Evolutionary conservation across 192 early-diverging fungal genomes (phyloP).

Genomic region (Backusella sp.): DNA sequence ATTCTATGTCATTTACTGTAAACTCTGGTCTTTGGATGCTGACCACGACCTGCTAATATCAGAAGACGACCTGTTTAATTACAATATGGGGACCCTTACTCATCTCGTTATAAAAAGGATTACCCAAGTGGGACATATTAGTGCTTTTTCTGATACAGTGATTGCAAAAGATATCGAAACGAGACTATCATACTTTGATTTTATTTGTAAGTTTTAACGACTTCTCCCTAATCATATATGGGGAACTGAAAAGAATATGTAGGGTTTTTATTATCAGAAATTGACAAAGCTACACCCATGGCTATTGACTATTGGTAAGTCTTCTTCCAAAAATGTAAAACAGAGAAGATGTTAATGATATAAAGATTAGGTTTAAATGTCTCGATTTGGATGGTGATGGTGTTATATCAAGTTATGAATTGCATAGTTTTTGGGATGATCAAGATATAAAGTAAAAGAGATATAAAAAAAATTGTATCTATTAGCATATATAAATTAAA

Average conservation of each 20-base stretch:
- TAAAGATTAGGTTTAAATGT: slow-evolving; percentile 85
- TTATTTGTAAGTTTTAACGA: slow-evolving; percentile 32
- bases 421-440: slow-evolving; percentile 85
- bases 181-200: slow-evolving; percentile 36
- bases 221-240: neutral
- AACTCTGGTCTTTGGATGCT: slow-evolving; percentile 92
- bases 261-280: slow-evolving; percentile 41
- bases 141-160: neutral
- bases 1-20: slow-evolving; percentile 97
- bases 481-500: neutral
- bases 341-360: neutral
- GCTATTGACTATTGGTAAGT: slow-evolving; percentile 39
- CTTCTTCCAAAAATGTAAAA: neutral
- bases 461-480: neutral
- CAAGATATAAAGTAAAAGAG: slow-evolving; percentile 48
- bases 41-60: slow-evolving; percentile 84
- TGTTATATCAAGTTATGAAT: slow-evolving; percentile 78
- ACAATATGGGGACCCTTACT: slow-evolving; percentile 74
- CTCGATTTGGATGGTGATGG: slow-evolving; percentile 93
- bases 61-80: slow-evolving; percentile 65
- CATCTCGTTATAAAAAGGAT: slow-evolving; percentile 8
- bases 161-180: neutral
- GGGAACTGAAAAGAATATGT: neutral
- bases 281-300: slow-evolving; percentile 33
- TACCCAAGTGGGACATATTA: neutral